phyloP scores from a whole-genome alignment of 306 rosid species.

The Cicer bijugum region DNA sequence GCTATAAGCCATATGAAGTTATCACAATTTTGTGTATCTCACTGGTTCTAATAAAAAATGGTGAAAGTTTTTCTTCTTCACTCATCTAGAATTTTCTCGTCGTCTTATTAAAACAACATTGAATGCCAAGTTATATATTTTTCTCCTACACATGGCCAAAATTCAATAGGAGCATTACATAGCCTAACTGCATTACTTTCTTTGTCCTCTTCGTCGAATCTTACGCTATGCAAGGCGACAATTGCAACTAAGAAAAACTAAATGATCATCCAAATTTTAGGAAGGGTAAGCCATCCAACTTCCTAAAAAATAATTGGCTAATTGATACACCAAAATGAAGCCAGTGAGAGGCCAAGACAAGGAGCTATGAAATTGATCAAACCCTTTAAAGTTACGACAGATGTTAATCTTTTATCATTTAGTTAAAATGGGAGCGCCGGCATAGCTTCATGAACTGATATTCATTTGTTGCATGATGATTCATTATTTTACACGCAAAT shows the following conservation, averaged over 20 bases:
- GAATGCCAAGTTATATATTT: not conserved
- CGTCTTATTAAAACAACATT: not conserved
- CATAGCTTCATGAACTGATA: constrained; percentile 21
- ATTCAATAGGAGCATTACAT: not conserved
- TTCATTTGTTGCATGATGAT: not conserved
- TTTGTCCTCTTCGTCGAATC: not conserved
- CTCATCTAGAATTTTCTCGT: not conserved
- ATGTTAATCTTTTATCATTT: constrained; percentile 28
- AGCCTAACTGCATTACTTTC: not conserved
- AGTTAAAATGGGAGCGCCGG: constrained; percentile 4
- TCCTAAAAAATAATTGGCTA: not conserved
- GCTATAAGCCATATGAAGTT: not conserved
- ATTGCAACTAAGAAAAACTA: not conserved
- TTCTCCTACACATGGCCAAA: constrained; percentile 3
- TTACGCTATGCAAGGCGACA: not conserved
- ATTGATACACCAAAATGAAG: not conserved
- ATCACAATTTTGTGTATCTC: constrained; percentile 2
- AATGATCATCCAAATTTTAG: not conserved
- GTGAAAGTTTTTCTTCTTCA: constrained; percentile 8
- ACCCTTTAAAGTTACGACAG: not conserved
- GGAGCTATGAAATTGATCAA: constrained; percentile 35
- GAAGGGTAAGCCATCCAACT: not conserved
- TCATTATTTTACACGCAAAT: constrained; percentile 25
- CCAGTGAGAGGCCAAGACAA: constrained; percentile 18
- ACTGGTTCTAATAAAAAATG: not conserved